phyloP scores from a whole-genome alignment of 2,329 filamentous ascomycete genomes.

The Pleoardoris graminearum region DNA sequence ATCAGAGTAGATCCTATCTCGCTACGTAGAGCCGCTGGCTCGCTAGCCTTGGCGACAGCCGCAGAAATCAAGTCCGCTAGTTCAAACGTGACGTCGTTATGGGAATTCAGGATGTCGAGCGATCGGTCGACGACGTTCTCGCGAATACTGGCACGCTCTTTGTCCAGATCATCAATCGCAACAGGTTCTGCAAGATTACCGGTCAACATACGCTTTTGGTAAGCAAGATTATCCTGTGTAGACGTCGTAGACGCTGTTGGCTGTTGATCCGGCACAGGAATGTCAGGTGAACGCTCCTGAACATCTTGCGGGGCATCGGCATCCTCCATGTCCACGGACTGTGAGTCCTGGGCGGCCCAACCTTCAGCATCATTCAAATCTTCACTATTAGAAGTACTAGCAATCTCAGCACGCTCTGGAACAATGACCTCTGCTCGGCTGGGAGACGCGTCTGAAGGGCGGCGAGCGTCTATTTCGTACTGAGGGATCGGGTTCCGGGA shows the following conservation, averaged over 20 bases:
- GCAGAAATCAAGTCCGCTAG: slow-evolving; percentile 82
- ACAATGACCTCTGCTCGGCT: slow-evolving; percentile 41
- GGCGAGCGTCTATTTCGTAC: slow-evolving; percentile 40
- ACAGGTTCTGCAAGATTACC: slow-evolving; percentile 48
- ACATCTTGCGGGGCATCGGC: slow-evolving; percentile 19
- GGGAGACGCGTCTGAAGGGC: slow-evolving; percentile 34
- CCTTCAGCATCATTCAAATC: slow-evolving; percentile 30
- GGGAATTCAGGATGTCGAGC: slow-evolving; percentile 84
- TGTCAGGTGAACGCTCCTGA: slow-evolving; percentile 18
- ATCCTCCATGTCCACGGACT: slow-evolving; percentile 49
- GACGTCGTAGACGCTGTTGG: slow-evolving; percentile 13
- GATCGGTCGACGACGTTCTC: slow-evolving; percentile 84
- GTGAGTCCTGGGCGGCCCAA: slow-evolving; percentile 34
- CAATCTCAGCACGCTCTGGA: slow-evolving; percentile 33
- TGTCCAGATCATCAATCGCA: slow-evolving; percentile 79
- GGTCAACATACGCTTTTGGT: slow-evolving; percentile 37
- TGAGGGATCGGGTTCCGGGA: slow-evolving; percentile 69
- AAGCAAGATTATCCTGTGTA: slow-evolving; percentile 34
- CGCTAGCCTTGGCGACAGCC: slow-evolving; percentile 65
- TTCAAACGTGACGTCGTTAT: slow-evolving; percentile 87
- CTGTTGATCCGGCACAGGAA: slow-evolving; percentile 24
- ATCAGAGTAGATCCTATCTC: slow-evolving; percentile 83
- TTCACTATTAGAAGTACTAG: slow-evolving; percentile 32
- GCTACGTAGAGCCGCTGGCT: slow-evolving; percentile 62
- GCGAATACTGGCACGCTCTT: slow-evolving; percentile 71